Conservation (phyloP, 2,329 filamentous ascomycete species). For the Aspergillus ustus region DNA sequence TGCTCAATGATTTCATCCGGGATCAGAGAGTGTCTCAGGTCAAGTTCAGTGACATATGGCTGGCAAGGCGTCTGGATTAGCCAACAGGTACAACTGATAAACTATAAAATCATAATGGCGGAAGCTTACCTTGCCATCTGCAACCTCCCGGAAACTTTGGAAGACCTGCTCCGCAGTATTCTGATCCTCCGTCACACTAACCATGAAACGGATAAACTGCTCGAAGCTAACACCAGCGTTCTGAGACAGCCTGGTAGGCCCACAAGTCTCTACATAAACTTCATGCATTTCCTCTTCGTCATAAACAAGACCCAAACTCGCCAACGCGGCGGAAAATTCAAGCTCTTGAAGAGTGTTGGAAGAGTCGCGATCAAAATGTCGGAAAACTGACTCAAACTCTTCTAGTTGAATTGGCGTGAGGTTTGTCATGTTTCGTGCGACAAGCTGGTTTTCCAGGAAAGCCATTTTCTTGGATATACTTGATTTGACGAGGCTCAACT, state of each 20-base stretch:
- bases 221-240: slow-evolving; percentile 82
- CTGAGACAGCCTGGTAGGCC: slow-evolving; percentile 61
- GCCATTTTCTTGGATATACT: slow-evolving; percentile 95
- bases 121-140: slow-evolving; percentile 78
- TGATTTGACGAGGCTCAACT: slow-evolving; percentile 86
- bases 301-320: slow-evolving; percentile 93
- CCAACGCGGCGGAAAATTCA: slow-evolving; percentile 93
- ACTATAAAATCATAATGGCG: not conserved
- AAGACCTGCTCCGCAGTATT: slow-evolving; percentile 98
- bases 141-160: slow-evolving; percentile 95
- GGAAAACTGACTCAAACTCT: slow-evolving; percentile 97
- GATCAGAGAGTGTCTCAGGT: slow-evolving; percentile 90
- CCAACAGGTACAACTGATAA: slow-evolving; percentile 2
- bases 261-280: slow-evolving; percentile 86
- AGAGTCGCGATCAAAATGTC: slow-evolving; percentile 93
- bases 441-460: slow-evolving; percentile 98
- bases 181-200: slow-evolving; percentile 97
- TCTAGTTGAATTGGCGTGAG: slow-evolving; percentile 96
- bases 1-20: slow-evolving; percentile 97
- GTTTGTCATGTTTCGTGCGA: slow-evolving; percentile 98
- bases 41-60: slow-evolving; percentile 97
- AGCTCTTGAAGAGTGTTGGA: slow-evolving; percentile 89
- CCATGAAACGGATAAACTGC: slow-evolving; percentile 99
- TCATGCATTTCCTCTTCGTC: slow-evolving; percentile 98
- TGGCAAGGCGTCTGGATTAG: slow-evolving; percentile 31